Evolutionary conservation across 2,329 filamentous ascomycete genomes (phyloP), one percentile per base, ranked within the genome.

Genomic region (Microsporum ferrugineum): DNA sequence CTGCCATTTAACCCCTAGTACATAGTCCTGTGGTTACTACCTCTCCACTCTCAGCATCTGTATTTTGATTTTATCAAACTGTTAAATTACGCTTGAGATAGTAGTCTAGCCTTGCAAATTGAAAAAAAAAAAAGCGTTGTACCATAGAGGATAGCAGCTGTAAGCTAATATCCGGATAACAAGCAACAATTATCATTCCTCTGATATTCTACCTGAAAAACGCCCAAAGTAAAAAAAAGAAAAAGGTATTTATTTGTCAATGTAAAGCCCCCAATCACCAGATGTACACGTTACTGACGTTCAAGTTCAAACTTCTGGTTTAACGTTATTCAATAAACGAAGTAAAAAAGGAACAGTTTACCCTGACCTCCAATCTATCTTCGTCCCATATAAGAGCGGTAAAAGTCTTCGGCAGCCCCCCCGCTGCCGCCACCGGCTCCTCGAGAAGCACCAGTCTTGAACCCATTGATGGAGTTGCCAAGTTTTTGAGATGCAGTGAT

Each of bases 351-450:
- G 45, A 29, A 29, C 4, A 27, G 10, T 41, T 41, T 47, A 10
- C 7, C 45, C 31, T 5, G 10, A 33, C 3, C 10, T 2, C 14
- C 5, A 7, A 3, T 34, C 58, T 60, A 88, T 74, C 87, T 82
- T 66, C 88, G 80, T 45, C 88, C 88, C 79, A 90, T 85, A 76
- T 90, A 95, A 60, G 89, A 95, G 57, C 88, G 84, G 73, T 94
- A 95, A 75, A 97, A 96, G 73, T 90, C 89, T 71, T 96, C 91
- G 0, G 88, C 86, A 14, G 88, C 86, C 57, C 81, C 82, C 8
- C 51, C 51, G 23, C 80, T 81, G 65, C 83, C 68, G 5, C 68
- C 70, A 39, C 70, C 71, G 57, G 69, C 73, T 51, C 66, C 67
- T 58, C 70, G 61, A 64, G 59, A 31, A 38, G 53, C 43, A 34